Conservation (phyloP, 2,329 filamentous ascomycete genomes). For the Hypoxylon sp. region DNA sequence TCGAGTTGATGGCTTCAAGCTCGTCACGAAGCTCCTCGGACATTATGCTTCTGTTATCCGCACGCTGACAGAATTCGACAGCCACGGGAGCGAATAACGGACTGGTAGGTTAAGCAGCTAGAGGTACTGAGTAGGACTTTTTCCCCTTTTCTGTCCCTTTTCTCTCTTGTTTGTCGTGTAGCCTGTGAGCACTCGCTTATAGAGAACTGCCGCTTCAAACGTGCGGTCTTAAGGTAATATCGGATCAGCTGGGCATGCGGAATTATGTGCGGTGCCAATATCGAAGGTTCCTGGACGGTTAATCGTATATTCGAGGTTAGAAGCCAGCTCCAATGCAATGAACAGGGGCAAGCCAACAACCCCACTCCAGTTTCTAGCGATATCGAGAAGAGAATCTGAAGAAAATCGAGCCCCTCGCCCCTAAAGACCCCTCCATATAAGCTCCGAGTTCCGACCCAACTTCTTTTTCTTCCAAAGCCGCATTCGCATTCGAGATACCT, state of each 20-base stretch:
- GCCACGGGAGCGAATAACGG: neutral
- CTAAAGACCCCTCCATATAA: slow-evolving; percentile 12
- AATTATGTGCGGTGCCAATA: neutral
- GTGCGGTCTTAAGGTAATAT: neutral
- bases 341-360: slow-evolving; percentile 7
- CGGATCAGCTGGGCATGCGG: too few species aligned
- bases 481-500: slow-evolving; percentile 8
- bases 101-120: neutral
- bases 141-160: too few species aligned
- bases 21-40: slow-evolving; percentile 74
- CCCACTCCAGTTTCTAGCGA: slow-evolving; percentile 10
- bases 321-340: slow-evolving; percentile 15
- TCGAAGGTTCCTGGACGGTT: neutral
- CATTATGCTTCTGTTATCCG: slow-evolving; percentile 47
- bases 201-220: neutral
- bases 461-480: slow-evolving; percentile 17
- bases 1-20: slow-evolving; percentile 82
- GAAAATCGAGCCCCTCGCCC: neutral
- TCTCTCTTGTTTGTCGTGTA: too few species aligned
- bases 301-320: neutral
- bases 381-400: slow-evolving; percentile 12
- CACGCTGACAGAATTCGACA: neutral
- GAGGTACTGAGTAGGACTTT: too few species aligned
- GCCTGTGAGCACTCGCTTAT: too few species aligned
- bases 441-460: slow-evolving; percentile 38